Base-by-base conservation (phyloP, 257 asterid species). In the Solanum appendiculatum region DNA sequence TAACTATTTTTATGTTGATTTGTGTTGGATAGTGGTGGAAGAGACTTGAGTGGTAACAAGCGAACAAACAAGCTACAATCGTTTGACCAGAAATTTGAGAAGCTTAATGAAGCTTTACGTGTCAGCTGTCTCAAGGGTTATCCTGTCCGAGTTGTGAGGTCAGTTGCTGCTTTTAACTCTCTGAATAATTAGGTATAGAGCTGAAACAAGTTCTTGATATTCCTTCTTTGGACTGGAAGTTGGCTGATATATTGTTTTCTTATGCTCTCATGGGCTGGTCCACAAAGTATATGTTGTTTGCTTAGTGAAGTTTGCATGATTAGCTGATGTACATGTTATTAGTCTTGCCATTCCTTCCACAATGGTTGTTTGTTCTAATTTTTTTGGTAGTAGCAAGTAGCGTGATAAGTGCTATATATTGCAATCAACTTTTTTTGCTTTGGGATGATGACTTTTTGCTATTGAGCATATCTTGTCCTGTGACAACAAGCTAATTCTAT, bases 61-160 rank as follows among this genome's bases (percentile, higher is more conserved):
- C 91, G 99, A 92, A 95, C 98, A 9, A 93, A 93, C 89, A 96
- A 96, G 91, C 56, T 27, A 12, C 99, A 96, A 84, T 92, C 99
- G 4, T 93, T 90, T 89, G 99, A 95, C 88, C 99, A 96, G 93
- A 91, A 68, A 78, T 96, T 96, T 88, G 89, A 87, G 0, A 93
- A 92, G 90, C 69, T 29, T 15, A 96, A 96, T 86, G 96, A 93
- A 88, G 98, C 99, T 40, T 92, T 96, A 87, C 92, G 99, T 23
- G 89, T 96, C 87, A 96, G 99, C 87, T 96, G 99, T 91, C 90
- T 86, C 48, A 90, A 92, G 64, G 99, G 99, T 51, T 95, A 96
- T 92, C 98, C 99, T 63, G 96, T 96, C 77, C 98, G 99, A 60
- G 99, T 96, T 86, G 99, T 96, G 84, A 93, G 99, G 99, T 96